Conservation (phyloP, 768 basidiomycete species). For the Lactifluus piperatus region DNA sequence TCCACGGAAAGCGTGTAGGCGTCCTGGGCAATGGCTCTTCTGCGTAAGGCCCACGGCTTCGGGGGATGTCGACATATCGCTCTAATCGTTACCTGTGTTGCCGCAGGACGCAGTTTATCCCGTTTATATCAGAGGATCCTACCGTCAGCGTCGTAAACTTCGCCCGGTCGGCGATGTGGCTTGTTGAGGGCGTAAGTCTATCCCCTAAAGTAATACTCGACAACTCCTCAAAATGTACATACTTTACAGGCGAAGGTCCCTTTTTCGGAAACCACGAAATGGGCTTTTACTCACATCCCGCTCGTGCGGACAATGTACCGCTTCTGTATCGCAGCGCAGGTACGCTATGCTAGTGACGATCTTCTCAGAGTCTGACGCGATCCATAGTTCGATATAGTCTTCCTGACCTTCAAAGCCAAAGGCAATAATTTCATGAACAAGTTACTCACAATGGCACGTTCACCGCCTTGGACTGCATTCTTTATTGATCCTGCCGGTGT, state of each 20-base stretch:
- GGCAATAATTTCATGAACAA: not conserved
- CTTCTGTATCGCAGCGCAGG: slow-evolving; percentile 37
- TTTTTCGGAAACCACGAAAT: slow-evolving; percentile 38
- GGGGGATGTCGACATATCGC: no score
- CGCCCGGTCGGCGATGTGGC: slow-evolving; percentile 48
- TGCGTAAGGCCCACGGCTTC: slow-evolving; percentile 28
- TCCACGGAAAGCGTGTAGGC: slow-evolving; percentile 45
- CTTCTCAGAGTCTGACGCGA: not conserved
- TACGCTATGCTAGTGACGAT: slow-evolving; percentile 21
- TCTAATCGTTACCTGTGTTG: not conserved
- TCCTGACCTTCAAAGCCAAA: not conserved
- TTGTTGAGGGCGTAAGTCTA: slow-evolving; percentile 35
- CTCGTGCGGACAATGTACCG: slow-evolving; percentile 38
- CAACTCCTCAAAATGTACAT: not conserved
- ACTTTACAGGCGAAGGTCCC: slow-evolving; percentile 21
- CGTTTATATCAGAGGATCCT: slow-evolving; percentile 40
- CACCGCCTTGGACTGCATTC: not conserved
- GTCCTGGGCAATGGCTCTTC: slow-evolving; percentile 58
- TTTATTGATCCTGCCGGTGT: not conserved
- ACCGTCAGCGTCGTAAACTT: slow-evolving; percentile 46
- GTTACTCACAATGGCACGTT: not conserved
- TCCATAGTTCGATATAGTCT: not conserved
- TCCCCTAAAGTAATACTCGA: not conserved
- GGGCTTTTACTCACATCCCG: slow-evolving; percentile 47
- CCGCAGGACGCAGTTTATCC: slow-evolving; percentile 38